These are phyloP conservation scores for Butyriboletus loyo DNA, from an alignment of 768 basidiomycete species.

Conservation along the genomic window DNA sequence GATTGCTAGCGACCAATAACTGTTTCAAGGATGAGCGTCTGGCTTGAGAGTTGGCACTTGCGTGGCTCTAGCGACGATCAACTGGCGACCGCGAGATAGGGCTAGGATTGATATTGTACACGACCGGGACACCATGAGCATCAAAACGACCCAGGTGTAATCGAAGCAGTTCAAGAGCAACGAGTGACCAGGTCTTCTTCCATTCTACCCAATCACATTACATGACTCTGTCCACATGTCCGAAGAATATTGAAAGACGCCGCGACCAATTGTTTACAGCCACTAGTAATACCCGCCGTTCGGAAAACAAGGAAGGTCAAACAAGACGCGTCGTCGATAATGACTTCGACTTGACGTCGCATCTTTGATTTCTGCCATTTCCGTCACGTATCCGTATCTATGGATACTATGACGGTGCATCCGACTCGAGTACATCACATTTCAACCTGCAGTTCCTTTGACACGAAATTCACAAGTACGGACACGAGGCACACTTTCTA, in stretches of 20 bases:
- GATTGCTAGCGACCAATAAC: too few species aligned
- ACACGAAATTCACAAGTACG: neutral
- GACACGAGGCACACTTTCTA: constrained; percentile 7
- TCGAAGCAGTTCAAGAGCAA: too few species aligned
- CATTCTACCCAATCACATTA: too few species aligned
- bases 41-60: neutral
- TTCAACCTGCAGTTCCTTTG: neutral
- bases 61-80: neutral
- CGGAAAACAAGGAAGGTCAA: too few species aligned
- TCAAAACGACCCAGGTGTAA: too few species aligned
- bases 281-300: too few species aligned
- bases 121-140: neutral
- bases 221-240: too few species aligned
- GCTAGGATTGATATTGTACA: neutral
- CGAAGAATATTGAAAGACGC: too few species aligned
- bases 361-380: neutral
- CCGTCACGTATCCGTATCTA: neutral
- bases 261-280: too few species aligned
- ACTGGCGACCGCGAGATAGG: neutral
- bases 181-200: too few species aligned
- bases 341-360: neutral
- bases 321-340: neutral
- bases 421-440: neutral
- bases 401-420: neutral
- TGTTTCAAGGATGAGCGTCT: too few species aligned